phyloP scores from a whole-genome alignment of 2,329 filamentous ascomycete species.

The Diaporthe australafricana region DNA sequence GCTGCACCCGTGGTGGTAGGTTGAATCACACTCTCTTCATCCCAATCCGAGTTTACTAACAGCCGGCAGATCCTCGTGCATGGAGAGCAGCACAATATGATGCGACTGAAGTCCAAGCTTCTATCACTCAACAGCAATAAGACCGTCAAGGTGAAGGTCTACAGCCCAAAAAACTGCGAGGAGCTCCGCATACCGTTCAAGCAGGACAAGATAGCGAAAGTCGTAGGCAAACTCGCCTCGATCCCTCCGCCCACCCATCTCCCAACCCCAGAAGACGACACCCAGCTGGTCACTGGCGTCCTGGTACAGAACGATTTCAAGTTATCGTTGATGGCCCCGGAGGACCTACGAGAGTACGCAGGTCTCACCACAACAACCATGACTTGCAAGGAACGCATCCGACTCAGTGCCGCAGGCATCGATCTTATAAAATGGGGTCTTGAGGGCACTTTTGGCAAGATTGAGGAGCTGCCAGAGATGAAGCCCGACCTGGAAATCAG shows the following conservation, averaged over 20 bases:
- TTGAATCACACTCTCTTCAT: background rate
- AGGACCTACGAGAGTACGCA: constrained; percentile 95
- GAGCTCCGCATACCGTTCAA: constrained; percentile 95
- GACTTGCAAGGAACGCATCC: constrained; percentile 90
- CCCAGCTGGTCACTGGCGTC: constrained; percentile 82
- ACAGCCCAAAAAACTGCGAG: constrained; percentile 93
- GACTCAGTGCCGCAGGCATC: constrained; percentile 86
- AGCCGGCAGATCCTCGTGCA: constrained; percentile 85
- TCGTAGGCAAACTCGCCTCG: constrained; percentile 91
- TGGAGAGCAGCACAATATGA: constrained; percentile 98
- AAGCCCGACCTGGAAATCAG: constrained; percentile 43
- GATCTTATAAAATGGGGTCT: constrained; percentile 95
- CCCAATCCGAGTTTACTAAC: background rate
- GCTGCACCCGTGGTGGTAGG: constrained; percentile 90
- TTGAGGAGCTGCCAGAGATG: constrained; percentile 75
- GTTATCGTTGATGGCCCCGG: constrained; percentile 94
- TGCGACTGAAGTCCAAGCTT: constrained; percentile 93
- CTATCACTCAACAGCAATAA: constrained; percentile 91
- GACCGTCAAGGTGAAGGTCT: constrained; percentile 87
- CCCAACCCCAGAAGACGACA: constrained; percentile 45
- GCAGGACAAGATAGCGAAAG: constrained; percentile 94
- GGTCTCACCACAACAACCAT: constrained; percentile 97
- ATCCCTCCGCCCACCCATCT: constrained; percentile 73
- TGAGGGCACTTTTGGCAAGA: constrained; percentile 91
- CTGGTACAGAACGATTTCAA: constrained; percentile 98